Percentiles rank a stretch among this genome's conserved stretches.
Evolutionary conservation across 352 stramenopile genomes (phyloP).

Genomic region (Pelagophyceae sp.): DNA sequence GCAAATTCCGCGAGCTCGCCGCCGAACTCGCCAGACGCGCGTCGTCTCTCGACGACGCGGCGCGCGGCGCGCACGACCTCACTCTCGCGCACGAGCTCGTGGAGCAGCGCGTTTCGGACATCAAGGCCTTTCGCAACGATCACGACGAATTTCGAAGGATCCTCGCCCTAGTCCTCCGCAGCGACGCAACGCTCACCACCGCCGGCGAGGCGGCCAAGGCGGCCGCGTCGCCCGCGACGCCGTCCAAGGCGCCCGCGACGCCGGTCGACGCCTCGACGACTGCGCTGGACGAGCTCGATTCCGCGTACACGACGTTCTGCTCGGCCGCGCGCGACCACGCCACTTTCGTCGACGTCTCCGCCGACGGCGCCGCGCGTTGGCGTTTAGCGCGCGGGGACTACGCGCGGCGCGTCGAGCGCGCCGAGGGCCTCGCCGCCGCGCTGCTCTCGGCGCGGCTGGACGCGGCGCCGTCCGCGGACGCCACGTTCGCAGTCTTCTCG

Average conservation of each 20-base stretch:
- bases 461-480: constrained; percentile 71
- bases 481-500: constrained; percentile 80
- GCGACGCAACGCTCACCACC: no score
- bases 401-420: constrained; percentile 65
- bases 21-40: constrained; percentile 69
- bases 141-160: constrained; percentile 76
- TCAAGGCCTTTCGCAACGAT: constrained; percentile 76
- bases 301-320: constrained; percentile 64
- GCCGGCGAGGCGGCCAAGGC: constrained; percentile 41
- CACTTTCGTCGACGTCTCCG: constrained; percentile 64
- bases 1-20: constrained; percentile 65
- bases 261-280: constrained; percentile 59
- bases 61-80: constrained; percentile 60
- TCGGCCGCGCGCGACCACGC: constrained; percentile 47
- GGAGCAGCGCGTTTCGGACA: constrained; percentile 67
- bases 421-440: constrained; percentile 78
- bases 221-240: constrained; percentile 26
- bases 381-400: constrained; percentile 63
- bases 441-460: constrained; percentile 73
- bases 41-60: constrained; percentile 50
- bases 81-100: constrained; percentile 44
- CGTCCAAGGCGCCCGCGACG: constrained; percentile 47
- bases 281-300: constrained; percentile 50
- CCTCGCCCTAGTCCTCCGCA: constrained; percentile 62
- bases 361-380: constrained; percentile 65